Evolutionary conservation across 2,329 filamentous ascomycete species (phyloP).

Genomic region (Alternaria ventricosa): DNA sequence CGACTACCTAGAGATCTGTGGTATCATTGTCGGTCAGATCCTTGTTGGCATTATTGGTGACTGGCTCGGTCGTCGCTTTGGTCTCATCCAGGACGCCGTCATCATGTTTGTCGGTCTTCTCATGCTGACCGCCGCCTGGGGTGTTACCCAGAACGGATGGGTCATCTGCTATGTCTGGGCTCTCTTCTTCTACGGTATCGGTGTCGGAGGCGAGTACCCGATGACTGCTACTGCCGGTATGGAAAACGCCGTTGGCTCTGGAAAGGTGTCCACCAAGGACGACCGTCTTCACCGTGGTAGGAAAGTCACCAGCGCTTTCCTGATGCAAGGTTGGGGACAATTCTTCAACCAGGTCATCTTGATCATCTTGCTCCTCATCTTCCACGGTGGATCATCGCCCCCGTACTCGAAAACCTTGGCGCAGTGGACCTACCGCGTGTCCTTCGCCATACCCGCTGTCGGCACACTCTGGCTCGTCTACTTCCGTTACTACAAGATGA

Average conservation of each 20-base stretch:
- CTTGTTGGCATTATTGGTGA: constrained; percentile 81
- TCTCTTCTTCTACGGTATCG: constrained; percentile 85
- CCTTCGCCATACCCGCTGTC: constrained; percentile 87
- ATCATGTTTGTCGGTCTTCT: constrained; percentile 95
- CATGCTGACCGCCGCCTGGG: constrained; percentile 93
- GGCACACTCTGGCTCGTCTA: constrained; percentile 95
- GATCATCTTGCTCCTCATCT: constrained; percentile 84
- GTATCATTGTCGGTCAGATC: constrained; percentile 91
- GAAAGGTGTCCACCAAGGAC: constrained; percentile 86
- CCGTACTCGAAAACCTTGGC: constrained; percentile 78
- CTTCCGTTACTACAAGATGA: constrained; percentile 96
- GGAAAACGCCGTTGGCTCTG: constrained; percentile 85
- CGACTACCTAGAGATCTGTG: constrained; percentile 89
- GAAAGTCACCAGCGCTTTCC: constrained; percentile 92
- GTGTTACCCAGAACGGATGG: constrained; percentile 86
- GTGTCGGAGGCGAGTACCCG: constrained; percentile 85
- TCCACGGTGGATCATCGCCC: constrained; percentile 78
- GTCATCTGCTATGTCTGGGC: constrained; percentile 97
- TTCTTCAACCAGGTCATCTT: constrained; percentile 91
- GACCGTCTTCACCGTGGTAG: constrained; percentile 95
- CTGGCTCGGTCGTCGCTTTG: constrained; percentile 89
- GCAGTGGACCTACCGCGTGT: constrained; percentile 91
- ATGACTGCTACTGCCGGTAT: constrained; percentile 97
- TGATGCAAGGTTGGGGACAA: constrained; percentile 99
- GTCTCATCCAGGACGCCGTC: constrained; percentile 90